Base-by-base conservation (phyloP, 192 early-diverging fungal species). In the Coemansia sp. region DNA sequence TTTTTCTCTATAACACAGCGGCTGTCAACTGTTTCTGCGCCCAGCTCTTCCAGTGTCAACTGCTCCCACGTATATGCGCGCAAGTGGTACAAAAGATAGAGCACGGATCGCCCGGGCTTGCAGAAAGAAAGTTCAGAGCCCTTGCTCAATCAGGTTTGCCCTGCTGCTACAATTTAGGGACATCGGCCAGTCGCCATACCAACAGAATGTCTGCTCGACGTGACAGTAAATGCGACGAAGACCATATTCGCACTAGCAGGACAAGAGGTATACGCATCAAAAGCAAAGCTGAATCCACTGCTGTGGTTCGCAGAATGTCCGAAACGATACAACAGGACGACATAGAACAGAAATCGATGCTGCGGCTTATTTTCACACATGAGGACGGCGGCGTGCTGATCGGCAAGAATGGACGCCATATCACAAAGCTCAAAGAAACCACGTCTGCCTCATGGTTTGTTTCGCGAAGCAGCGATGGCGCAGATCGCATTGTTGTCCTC, bases 331-430 rank as follows among this genome's bases (percentile, higher is more conserved):
- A 8, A 10, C 54, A n/a, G 3, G 15, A 19, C 25, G 54, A 56
- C 5, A n/a, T 31, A 2, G 19, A 56, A 15, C 28, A 28, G 34
- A 31, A 36, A 6, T 31, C 25, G 51, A 37, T 60, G 31, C 36
- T 72, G 54, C 59, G 78, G 15, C 56, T 75, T 38, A 36, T 81
- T 0, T 81, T 81, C 21, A 64, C 61, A 0, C 50, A 48, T 26
- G 72, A 72, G 37, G 74, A 75, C 54, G 78, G 78, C 46, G 78
- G 78, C 23, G 60, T 81, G 62, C 51, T 81, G 50, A 81, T 81
- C 55, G 78, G 78, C 48, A 75, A 70, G 40, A 60, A 59, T 10
- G 78, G 78, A 14, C 64, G 72, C 10, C 74, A 81, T 26, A 75
- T 81, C 34, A 69, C 61, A 48, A 81, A 62, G 63, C 78, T 81